Conservation (phyloP, 164 flowering plant genomes). For the Vitis vinifera region DNA sequence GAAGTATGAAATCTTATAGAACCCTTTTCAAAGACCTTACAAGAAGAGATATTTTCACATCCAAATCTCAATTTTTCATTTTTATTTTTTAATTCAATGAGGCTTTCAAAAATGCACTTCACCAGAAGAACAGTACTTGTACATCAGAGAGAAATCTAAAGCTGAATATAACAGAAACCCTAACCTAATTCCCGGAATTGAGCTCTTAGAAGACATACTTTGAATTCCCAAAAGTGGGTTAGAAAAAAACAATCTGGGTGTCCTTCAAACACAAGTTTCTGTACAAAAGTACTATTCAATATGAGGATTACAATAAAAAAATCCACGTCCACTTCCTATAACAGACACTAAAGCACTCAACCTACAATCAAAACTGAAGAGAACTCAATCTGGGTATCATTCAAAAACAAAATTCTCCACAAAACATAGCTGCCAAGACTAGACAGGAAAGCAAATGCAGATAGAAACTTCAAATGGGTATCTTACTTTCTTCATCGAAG, state of each 20-base stretch:
- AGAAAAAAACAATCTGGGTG: not conserved
- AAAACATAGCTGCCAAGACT: not conserved
- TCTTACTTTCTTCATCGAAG: slow-evolving; percentile 35
- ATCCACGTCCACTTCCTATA: not conserved
- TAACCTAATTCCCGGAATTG: not conserved
- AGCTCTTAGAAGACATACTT: not conserved
- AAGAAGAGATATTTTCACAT: too few species aligned
- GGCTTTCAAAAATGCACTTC: too few species aligned
- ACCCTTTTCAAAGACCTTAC: too few species aligned
- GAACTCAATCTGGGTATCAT: not conserved
- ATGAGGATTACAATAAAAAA: not conserved
- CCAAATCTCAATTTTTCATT: too few species aligned
- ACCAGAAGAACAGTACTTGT: not conserved
- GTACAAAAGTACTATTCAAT: too few species aligned
- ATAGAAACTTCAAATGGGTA: not conserved
- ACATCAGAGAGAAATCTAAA: not conserved
- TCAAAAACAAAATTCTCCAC: not conserved
- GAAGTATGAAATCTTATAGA: too few species aligned
- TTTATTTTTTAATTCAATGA: too few species aligned
- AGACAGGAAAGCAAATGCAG: not conserved
- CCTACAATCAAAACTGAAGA: not conserved
- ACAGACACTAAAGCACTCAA: not conserved
- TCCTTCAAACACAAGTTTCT: not conserved
- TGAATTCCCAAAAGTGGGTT: not conserved
- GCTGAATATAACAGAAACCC: not conserved